Evolutionary conservation across 2,329 filamentous ascomycete species (phyloP).

Genomic region (Cladosporium sp.): DNA sequence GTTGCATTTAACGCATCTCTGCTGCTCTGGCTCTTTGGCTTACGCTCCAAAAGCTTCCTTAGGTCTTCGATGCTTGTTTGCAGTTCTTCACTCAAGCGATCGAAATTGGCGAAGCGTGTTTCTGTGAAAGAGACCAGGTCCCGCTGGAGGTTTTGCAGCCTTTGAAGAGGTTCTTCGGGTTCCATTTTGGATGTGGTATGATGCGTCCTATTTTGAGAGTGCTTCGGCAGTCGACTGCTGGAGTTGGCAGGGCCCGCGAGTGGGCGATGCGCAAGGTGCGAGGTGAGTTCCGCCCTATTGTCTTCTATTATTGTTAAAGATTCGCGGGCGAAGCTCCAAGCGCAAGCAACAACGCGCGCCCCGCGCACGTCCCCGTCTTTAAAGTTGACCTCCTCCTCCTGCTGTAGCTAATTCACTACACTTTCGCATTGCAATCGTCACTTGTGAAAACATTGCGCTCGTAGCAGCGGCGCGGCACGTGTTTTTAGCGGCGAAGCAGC

Average conservation of each 20-base stretch:
- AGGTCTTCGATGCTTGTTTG: constrained; percentile 65
- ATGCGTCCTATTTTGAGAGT: background rate
- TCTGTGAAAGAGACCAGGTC: constrained; percentile 76
- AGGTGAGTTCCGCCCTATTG: background rate
- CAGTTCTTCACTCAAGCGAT: constrained; percentile 64
- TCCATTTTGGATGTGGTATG: constrained; percentile 54
- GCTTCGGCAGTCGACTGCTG: background rate
- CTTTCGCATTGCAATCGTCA: no score
- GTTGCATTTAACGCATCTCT: constrained; percentile 62
- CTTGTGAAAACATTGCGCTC: no score
- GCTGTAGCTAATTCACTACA: no score
- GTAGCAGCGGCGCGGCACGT: no score
- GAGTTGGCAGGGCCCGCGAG: background rate
- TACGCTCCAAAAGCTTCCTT: constrained; percentile 68
- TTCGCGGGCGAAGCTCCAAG: no score
- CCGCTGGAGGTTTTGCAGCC: constrained; percentile 78
- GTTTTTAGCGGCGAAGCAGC: background rate
- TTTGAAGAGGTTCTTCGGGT: constrained; percentile 67
- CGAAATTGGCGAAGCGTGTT: constrained; percentile 63
- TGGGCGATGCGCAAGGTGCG: background rate
- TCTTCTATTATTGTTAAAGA: background rate
- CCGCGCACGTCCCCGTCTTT: no score
- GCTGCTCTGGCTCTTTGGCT: constrained; percentile 68
- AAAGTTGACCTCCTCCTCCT: no score
- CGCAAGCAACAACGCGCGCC: no score